Conservation (phyloP, 306 rosid species). For the Begonia loranthoides region DNA sequence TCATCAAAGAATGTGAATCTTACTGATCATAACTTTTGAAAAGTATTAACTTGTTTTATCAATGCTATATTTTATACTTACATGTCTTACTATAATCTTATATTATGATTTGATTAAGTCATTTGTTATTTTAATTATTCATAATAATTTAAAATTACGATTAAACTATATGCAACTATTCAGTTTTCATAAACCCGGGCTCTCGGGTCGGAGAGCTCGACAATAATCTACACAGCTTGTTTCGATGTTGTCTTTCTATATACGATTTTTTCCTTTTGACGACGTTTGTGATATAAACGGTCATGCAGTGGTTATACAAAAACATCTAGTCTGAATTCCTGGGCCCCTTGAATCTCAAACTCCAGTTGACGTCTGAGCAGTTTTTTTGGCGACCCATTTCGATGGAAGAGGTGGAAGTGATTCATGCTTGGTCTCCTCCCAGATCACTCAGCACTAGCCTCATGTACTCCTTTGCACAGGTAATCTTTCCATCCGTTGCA, state of each 20-base stretch:
- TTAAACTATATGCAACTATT: too few species aligned
- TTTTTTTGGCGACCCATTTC: not conserved
- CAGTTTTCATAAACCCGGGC: not conserved
- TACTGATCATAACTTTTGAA: too few species aligned
- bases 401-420: slow-evolving; percentile 56
- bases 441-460: slow-evolving; percentile 67
- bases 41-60: too few species aligned
- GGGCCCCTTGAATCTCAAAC: not conserved
- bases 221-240: too few species aligned
- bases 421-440: slow-evolving; percentile 76
- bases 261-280: too few species aligned
- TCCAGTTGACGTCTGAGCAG: not conserved
- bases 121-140: too few species aligned
- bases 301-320: not conserved
- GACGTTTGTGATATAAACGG: not conserved
- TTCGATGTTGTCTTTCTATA: too few species aligned
- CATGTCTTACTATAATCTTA: too few species aligned
- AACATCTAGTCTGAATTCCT: not conserved
- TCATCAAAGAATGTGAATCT: too few species aligned
- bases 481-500: slow-evolving; percentile 5
- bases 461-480: slow-evolving; percentile 86
- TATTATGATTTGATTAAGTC: too few species aligned
- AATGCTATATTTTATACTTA: too few species aligned
- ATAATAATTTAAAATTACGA: too few species aligned
- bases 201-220: not conserved